These are phyloP conservation scores for Pichia exigua DNA, from an alignment of 805 yeast species.

Conservation along the genomic window DNA sequence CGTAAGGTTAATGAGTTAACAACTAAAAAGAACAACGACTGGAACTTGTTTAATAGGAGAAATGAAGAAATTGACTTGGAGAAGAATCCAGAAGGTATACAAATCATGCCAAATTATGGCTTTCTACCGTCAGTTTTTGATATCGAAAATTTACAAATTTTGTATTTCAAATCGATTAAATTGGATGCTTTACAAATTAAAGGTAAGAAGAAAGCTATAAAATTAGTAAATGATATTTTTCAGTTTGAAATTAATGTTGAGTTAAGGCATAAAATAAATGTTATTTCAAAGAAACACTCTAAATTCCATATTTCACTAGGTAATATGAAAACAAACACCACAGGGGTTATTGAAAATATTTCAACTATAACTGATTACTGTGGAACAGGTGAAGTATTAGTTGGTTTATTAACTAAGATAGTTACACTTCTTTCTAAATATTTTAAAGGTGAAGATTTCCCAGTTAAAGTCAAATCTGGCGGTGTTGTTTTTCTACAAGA, in stretches of 20 bases:
- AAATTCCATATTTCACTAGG: constrained; percentile 20
- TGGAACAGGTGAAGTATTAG: constrained; percentile 11
- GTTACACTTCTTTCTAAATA: constrained; percentile 6
- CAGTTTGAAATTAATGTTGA: constrained; percentile 17
- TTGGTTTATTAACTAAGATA: constrained; percentile 8
- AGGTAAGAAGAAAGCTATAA: constrained; percentile 18
- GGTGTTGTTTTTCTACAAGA: constrained; percentile 18
- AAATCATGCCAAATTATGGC: constrained; percentile 3
- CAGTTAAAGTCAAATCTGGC: constrained; percentile 6
- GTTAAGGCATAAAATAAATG: constrained; percentile 17
- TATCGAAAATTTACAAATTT: constrained; percentile 19
- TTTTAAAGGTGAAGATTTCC: constrained; percentile 17
- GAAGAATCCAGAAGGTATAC: neutral
- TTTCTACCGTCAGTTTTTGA: constrained; percentile 1
- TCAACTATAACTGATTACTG: neutral
- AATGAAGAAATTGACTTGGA: constrained; percentile 13
- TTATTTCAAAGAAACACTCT: constrained; percentile 16
- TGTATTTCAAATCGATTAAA: constrained; percentile 17
- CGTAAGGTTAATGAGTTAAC: constrained; percentile 13
- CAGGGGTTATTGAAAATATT: neutral
- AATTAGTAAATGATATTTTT: constrained; percentile 15
- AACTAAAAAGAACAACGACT: constrained; percentile 7
- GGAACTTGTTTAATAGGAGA: constrained; percentile 11
- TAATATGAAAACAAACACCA: constrained; percentile 1
- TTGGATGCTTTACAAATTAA: neutral